Percentiles rank a stretch among this genome's conserved stretches.
phyloP scores from a whole-genome alignment of 345 rosid genomes.

The Salix brachista region DNA sequence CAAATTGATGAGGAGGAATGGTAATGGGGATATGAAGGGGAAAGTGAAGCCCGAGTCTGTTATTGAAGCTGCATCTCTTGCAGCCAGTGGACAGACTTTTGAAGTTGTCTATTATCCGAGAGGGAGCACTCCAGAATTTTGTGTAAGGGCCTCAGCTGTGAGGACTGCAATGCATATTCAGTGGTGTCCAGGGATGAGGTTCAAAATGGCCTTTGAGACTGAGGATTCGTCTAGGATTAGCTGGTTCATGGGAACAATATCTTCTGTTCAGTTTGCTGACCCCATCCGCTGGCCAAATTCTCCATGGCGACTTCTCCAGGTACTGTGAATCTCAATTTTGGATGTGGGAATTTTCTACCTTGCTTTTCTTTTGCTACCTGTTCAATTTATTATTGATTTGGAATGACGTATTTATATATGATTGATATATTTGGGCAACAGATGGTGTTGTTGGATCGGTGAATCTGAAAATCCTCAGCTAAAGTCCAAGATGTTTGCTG shows the following conservation, averaged over 20 bases:
- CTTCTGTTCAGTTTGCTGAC: slow-evolving; percentile 71
- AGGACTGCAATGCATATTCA: slow-evolving; percentile 65
- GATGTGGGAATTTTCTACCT: background rate
- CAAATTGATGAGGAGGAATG: slow-evolving; percentile 39
- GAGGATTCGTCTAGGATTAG: slow-evolving; percentile 91
- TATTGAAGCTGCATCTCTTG: slow-evolving; percentile 65
- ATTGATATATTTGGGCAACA: background rate
- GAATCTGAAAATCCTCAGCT: background rate
- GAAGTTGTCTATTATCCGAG: slow-evolving; percentile 86
- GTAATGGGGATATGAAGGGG: slow-evolving; percentile 37
- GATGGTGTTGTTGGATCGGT: background rate
- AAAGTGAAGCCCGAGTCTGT: slow-evolving; percentile 65
- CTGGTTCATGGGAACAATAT: slow-evolving; percentile 94
- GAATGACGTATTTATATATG: background rate
- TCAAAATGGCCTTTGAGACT: slow-evolving; percentile 94
- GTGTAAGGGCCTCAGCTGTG: slow-evolving; percentile 66
- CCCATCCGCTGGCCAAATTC: slow-evolving; percentile 83
- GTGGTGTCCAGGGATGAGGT: slow-evolving; percentile 91
- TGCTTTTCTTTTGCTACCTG: background rate
- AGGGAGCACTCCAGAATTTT: slow-evolving; percentile 79
- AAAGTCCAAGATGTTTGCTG: background rate
- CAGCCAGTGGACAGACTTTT: slow-evolving; percentile 58
- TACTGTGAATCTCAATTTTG: slow-evolving; percentile 18
- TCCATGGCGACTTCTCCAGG: slow-evolving; percentile 94
- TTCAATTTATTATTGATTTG: background rate